Evolutionary conservation across 2,329 filamentous ascomycete species (phyloP).

Genomic region (Clathrospora elynae): DNA sequence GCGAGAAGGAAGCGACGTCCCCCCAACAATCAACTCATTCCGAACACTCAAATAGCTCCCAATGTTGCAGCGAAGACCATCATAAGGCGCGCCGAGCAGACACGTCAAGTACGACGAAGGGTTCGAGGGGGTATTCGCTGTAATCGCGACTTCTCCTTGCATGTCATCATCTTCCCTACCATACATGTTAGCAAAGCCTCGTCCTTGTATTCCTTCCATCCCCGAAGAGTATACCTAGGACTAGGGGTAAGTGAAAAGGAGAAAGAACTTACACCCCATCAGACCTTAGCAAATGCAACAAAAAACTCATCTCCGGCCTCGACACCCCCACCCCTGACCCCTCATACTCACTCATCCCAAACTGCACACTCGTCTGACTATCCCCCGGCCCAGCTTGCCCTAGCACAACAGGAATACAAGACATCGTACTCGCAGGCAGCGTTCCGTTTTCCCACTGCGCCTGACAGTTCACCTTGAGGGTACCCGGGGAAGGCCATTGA

Average conservation of each 20-base stretch:
- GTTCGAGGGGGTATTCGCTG: conserved; percentile 21
- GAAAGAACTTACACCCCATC: conserved; percentile 2
- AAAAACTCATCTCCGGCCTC: conserved; percentile 18
- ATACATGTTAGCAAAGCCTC: not conserved
- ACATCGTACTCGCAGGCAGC: conserved; percentile 3
- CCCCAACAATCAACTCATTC: conserved; percentile 8
- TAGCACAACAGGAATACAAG: conserved; percentile 5
- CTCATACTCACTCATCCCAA: conserved; percentile 6
- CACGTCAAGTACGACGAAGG: conserved; percentile 24
- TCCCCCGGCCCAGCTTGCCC: not conserved
- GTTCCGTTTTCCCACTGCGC: conserved; percentile 19
- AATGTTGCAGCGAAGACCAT: conserved; percentile 24
- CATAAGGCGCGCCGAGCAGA: conserved; percentile 17
- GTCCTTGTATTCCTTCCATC: too few relatives aligned
- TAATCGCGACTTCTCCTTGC: conserved; percentile 11
- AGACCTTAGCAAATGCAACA: conserved; percentile 4
- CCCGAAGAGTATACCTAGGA: not conserved
- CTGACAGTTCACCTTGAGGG: conserved; percentile 12
- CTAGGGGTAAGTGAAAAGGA: not conserved
- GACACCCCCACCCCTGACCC: not conserved
- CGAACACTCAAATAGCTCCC: conserved; percentile 16
- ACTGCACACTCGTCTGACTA: not conserved
- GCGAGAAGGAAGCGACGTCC: not conserved
- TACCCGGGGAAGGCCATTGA: not conserved
- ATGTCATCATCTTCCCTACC: not conserved